Conservation (phyloP, 306 rosid genomes). For the Delonix regia region DNA sequence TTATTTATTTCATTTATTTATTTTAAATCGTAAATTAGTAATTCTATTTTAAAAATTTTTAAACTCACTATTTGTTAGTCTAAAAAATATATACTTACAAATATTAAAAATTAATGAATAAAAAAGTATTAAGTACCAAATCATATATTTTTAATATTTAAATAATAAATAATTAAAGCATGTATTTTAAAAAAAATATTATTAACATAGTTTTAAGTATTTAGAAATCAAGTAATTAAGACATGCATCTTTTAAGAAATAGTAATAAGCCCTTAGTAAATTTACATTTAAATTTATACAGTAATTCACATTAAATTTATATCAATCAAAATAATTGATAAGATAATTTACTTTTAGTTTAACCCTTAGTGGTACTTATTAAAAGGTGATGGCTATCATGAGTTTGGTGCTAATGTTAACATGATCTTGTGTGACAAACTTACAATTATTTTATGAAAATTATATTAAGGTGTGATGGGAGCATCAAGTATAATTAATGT, state of each 20-base stretch:
- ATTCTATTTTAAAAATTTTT: too few species aligned
- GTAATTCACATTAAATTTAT: too few species aligned
- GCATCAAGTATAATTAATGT: constrained; percentile 55
- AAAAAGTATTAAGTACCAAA: neutral
- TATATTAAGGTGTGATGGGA: constrained; percentile 43
- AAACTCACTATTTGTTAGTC: too few species aligned
- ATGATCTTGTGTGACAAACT: constrained; percentile 31
- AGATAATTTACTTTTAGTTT: neutral
- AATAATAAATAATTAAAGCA: neutral
- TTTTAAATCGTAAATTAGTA: too few species aligned
- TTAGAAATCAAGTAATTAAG: too few species aligned
- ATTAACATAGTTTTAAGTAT: too few species aligned
- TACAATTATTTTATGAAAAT: constrained; percentile 35
- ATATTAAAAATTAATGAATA: neutral
- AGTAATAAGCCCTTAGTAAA: too few species aligned
- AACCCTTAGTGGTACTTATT: neutral
- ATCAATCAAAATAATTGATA: neutral
- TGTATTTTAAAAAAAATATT: too few species aligned
- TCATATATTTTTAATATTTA: neutral
- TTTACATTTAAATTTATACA: too few species aligned
- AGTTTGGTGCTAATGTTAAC: constrained; percentile 28
- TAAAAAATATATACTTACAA: too few species aligned
- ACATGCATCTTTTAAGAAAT: too few species aligned
- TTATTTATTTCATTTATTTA: too few species aligned
- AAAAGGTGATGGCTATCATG: constrained; percentile 32